These are phyloP conservation scores for Starmerella cellae DNA, from an alignment of 805 yeast genomes.

Conservation along the genomic window DNA sequence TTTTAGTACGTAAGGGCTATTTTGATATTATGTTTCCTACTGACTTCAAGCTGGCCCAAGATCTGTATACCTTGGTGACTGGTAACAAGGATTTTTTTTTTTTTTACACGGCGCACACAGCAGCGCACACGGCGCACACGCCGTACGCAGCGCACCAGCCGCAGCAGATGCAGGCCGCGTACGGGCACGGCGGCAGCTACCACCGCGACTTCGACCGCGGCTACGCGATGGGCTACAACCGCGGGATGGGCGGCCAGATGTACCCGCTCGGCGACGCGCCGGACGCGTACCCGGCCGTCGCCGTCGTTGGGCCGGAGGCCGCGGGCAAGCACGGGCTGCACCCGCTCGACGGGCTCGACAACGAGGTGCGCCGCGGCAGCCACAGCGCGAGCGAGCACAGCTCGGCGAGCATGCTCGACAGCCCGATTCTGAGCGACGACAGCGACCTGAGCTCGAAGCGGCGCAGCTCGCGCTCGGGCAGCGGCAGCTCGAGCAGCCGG, in stretches of 20 bases:
- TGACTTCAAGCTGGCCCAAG: too few species aligned
- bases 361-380: not conserved
- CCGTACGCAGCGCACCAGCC: not conserved
- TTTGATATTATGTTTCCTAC: too few species aligned
- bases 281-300: not conserved
- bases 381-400: not conserved
- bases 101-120: too few species aligned
- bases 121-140: too few species aligned
- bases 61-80: too few species aligned
- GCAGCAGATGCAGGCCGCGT: not conserved
- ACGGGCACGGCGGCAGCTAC: not conserved
- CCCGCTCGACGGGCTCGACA: not conserved
- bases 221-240: conserved; percentile 1
- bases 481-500: conserved; percentile 13
- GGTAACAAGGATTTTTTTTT: too few species aligned
- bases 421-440: not conserved
- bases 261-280: not conserved
- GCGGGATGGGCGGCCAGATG: conserved; percentile 2
- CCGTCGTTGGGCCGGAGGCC: not conserved
- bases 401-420: not conserved
- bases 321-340: not conserved
- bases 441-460: not conserved
- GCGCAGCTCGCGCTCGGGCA: not conserved
- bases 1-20: too few species aligned
- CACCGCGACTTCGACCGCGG: not conserved